Evolutionary conservation across 2,329 filamentous ascomycete species (phyloP).

Genomic region (Lachnellula occidentalis): DNA sequence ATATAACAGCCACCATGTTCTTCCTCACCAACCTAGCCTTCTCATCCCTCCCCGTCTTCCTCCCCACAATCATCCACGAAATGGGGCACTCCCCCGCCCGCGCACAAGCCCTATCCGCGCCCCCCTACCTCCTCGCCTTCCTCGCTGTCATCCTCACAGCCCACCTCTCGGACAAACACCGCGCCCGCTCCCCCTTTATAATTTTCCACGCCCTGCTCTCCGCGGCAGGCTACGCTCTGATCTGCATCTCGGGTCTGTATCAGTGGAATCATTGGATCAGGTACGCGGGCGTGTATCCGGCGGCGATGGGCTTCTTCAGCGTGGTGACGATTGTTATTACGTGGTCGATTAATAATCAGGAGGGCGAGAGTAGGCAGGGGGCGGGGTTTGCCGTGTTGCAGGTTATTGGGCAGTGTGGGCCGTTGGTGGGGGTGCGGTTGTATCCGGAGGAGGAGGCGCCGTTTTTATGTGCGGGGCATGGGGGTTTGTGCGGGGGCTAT

Average conservation of each 20-base stretch:
- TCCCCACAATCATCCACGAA: conserved; percentile 71
- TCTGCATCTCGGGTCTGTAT: conserved; percentile 52
- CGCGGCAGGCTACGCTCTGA: conserved; percentile 51
- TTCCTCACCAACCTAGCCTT: conserved; percentile 87
- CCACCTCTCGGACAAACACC: conserved; percentile 62
- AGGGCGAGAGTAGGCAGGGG: conserved; percentile 61
- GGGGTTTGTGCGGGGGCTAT: conserved; percentile 45
- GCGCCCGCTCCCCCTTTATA: conserved; percentile 59
- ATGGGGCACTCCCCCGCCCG: conserved; percentile 66
- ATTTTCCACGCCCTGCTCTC: conserved; percentile 66
- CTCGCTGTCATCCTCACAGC: conserved; percentile 65
- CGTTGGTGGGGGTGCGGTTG: conserved; percentile 46
- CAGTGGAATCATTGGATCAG: conserved; percentile 44
- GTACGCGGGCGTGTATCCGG: conserved; percentile 74
- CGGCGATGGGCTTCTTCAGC: conserved; percentile 74
- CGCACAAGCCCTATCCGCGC: conserved; percentile 74
- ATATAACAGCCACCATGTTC: conserved; percentile 76
- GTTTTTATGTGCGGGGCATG: conserved; percentile 45
- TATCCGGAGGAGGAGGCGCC: conserved; percentile 46
- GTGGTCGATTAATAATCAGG: conserved; percentile 85
- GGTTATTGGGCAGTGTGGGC: conserved; percentile 50
- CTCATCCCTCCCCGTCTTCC: conserved; percentile 79
- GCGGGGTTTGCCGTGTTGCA: conserved; percentile 77
- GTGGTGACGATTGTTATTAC: conserved; percentile 80
- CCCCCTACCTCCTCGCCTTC: conserved; percentile 76